Evolutionary conservation across 2,329 filamentous ascomycete species (phyloP), one percentile per base, ranked within the genome.

Genomic region (Botrytis porri): DNA sequence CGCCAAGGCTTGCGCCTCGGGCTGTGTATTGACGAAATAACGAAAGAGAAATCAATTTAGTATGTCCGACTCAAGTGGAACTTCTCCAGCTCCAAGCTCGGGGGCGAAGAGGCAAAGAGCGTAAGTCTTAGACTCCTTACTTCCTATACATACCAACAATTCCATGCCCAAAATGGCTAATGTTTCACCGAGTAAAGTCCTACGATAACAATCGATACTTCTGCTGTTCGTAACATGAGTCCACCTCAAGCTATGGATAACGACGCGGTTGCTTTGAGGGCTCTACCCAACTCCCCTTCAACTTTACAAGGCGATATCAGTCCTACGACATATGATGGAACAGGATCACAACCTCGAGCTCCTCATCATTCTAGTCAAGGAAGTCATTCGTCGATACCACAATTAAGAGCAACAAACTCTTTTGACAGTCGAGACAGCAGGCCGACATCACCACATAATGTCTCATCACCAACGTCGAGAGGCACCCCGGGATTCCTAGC

Each of bases 371-470:
- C 74, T 10, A 81, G 77, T 74, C 76, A 78, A 51, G 74, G 75
- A 51, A 80, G 79, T 69, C 74, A 73, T 45, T 77, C 76, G 72
- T 80, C 79, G 29, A 77, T 79, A 72, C 76, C 85, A 1, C 88
- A 90, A 76, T 80, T 86, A 63, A 85, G 86, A 72, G 84, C 84
- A 29, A 84, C 86, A 69, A 84, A 82, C 69, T 90, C 88, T 22
- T 90, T 89, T 72, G 89, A 91, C 57, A 88, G 84, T 76, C 84
- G 84, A 75, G 88, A 88, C 63, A 89, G 88, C 77, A 84, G 89
- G 77, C 90, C 90, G 18, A 90, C 87, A 3, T 92, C 90, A 59
- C 88, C 89, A 9, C 90, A 92, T 80, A 91, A 92, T 82, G 82
- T 92, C 59, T 91, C 89, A 0, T 91, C 90, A 18, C 89, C 90